phyloP scores from a whole-genome alignment of 192 early-diverging fungal species.

The Backusella morwellensis region DNA sequence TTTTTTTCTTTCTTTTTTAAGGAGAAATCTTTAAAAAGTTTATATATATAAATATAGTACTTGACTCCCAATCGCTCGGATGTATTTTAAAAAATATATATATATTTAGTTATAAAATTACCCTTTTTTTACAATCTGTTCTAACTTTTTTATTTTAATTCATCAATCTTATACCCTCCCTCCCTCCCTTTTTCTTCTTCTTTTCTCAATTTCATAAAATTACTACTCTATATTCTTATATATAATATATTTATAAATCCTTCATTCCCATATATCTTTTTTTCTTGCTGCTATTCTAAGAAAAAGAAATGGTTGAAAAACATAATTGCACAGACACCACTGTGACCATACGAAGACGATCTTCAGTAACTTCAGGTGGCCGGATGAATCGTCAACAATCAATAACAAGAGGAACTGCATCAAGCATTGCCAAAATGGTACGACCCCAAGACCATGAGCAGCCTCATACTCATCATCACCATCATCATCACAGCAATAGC shows the following conservation, averaged over 20 bases:
- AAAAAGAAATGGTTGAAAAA: background rate
- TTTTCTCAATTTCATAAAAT: background rate
- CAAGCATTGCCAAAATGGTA: conserved; percentile 7
- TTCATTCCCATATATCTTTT: background rate
- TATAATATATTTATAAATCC: background rate
- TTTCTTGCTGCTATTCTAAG: background rate
- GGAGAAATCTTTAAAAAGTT: background rate
- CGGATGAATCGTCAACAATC: background rate
- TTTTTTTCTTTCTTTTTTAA: background rate
- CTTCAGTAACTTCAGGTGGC: background rate
- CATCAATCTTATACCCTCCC: background rate
- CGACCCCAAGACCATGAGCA: background rate
- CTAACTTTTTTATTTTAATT: background rate
- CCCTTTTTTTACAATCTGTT: background rate
- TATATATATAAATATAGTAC: background rate
- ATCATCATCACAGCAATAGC: background rate
- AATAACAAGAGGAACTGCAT: conserved; percentile 7
- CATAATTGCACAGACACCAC: background rate
- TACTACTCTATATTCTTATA: background rate
- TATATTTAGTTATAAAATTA: background rate
- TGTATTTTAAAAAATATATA: background rate
- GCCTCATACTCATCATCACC: background rate
- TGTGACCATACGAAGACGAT: background rate
- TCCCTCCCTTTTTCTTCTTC: background rate
- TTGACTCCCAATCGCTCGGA: background rate